Percentiles rank a stretch among this genome's conserved stretches.
These are phyloP conservation scores for Aspergillus nanangensis DNA, from an alignment of 495 filamentous ascomycete genomes.

Conservation along the genomic window DNA sequence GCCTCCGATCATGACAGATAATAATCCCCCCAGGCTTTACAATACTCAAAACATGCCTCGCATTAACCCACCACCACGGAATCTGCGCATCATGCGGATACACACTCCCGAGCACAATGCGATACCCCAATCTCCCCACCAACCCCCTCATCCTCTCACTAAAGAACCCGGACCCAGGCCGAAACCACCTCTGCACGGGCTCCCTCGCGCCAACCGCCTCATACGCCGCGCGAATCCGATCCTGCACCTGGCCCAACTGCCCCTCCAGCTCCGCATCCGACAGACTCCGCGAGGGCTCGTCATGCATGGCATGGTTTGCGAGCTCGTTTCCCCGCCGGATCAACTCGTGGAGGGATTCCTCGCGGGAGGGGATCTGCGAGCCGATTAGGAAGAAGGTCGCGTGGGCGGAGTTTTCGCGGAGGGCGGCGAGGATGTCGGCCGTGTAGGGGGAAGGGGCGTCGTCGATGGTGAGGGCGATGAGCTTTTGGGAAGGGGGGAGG, in stretches of 20 bases:
- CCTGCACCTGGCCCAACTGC: conserved; percentile 39
- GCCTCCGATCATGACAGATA: conserved; percentile 75
- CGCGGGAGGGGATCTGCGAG: conserved; percentile 59
- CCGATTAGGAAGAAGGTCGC: conserved; percentile 83
- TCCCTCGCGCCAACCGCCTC: conserved; percentile 20
- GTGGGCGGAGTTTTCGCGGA: conserved; percentile 51
- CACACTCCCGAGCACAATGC: conserved; percentile 70
- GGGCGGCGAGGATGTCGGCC: conserved; percentile 58
- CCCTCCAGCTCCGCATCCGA: conserved; percentile 27
- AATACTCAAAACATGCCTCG: conserved; percentile 76
- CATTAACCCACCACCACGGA: conserved; percentile 60
- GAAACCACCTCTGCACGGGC: conserved; percentile 57
- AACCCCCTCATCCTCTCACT: conserved; percentile 58
- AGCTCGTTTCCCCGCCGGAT: conserved; percentile 65
- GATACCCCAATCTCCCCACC: conserved; percentile 52
- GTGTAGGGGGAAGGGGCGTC: conserved; percentile 76
- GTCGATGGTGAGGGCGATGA: conserved; percentile 80
- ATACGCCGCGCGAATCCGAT: conserved; percentile 53
- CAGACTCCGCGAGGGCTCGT: conserved; percentile 61
- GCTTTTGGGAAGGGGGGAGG: conserved; percentile 26
- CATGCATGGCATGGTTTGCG: conserved; percentile 81
- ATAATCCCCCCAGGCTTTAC: conserved; percentile 69
- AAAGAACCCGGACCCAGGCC: conserved; percentile 80
- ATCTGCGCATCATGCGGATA: conserved; percentile 88
- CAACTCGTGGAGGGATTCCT: conserved; percentile 54